Base-by-base conservation (phyloP, 106 monocot species). In the Cymbidium sinense region DNA sequence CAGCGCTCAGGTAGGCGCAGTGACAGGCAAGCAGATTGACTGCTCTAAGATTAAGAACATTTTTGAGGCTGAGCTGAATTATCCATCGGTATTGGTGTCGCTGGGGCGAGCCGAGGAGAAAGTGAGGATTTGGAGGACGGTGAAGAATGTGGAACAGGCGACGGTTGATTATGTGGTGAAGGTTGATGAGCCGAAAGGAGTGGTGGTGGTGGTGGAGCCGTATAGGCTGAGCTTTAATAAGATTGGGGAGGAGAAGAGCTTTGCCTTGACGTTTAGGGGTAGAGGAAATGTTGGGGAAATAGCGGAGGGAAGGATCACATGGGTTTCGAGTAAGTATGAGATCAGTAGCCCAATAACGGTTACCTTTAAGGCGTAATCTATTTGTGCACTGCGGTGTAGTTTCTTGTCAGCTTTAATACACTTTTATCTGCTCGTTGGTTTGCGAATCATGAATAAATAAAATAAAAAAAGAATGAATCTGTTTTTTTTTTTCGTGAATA, bases 31-130 rank as follows among this genome's bases (percentile, higher is more conserved):
- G 70, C 11, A 50, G 78, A 23, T 75, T 23, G 54, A 33, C 50
- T 86, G 86, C 64, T 39, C 51, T 11, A 18, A 35, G 21, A 19
- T 65, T 19, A 19, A 47, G 39, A 43, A 12, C 23, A 77, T 80
- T 4, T n/a, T 62, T 4, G 76, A 78, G 35, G 80, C 31, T 1
- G 85, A 88, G 15, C 76, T 88, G 18, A 88, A 88, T 69, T 88
- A 85, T 51, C 88, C 88, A 5, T 70, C 85, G n/a, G 73, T 88
- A 1, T 51, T 58, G 1, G 52, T 88, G 10, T 28, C 70, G 9
- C 54, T 70, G 1, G 43, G 43, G 2, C 1, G 7, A 1, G 44
- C 20, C 0, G 50, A 51, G 8, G 39, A 31, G 75, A 47, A 35
- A 0, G 29, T 79, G 54, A 75, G 44, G 30, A 80, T 85, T 70